Evolutionary conservation across 306 rosid genomes (phyloP).

Genomic region (Abrus pulchellus): DNA sequence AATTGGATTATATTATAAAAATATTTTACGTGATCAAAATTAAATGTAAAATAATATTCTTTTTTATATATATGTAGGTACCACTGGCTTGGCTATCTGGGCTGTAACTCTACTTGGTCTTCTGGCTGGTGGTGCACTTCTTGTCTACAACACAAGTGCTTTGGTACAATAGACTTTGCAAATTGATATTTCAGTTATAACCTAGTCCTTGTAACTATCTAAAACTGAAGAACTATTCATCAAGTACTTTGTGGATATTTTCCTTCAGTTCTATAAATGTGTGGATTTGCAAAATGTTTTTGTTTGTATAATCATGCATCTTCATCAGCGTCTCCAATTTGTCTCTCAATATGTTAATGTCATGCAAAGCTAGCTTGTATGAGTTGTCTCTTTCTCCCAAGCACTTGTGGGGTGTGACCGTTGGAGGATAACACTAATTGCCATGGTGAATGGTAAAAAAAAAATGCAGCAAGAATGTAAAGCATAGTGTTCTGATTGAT

Average conservation of each 20-base stretch:
- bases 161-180: conserved; percentile 70
- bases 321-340: not conserved
- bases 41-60: not conserved
- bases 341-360: not conserved
- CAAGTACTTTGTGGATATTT: conserved; percentile 51
- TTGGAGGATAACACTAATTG: too few relatives aligned
- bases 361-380: not conserved
- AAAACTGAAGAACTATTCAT: conserved; percentile 43
- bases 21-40: not conserved
- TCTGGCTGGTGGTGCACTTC: conserved; percentile 95
- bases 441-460: not conserved
- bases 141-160: conserved; percentile 98
- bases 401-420: not conserved
- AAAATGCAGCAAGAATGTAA: too few relatives aligned
- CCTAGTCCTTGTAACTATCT: conserved; percentile 48
- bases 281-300: conserved; percentile 30
- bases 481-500: not conserved
- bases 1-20: not conserved
- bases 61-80: conserved; percentile 57
- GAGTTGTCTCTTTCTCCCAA: not conserved
- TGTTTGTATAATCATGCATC: conserved; percentile 37
- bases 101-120: conserved; percentile 87
- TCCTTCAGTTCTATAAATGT: conserved; percentile 45
- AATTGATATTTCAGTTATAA: conserved; percentile 10
- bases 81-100: conserved; percentile 96